A percentile compares a stretch with the other conserved stretches of the same genome.
These are phyloP conservation scores for Elsinoe perseae DNA, from an alignment of 2,329 filamentous ascomycete species.

Conservation along the genomic window DNA sequence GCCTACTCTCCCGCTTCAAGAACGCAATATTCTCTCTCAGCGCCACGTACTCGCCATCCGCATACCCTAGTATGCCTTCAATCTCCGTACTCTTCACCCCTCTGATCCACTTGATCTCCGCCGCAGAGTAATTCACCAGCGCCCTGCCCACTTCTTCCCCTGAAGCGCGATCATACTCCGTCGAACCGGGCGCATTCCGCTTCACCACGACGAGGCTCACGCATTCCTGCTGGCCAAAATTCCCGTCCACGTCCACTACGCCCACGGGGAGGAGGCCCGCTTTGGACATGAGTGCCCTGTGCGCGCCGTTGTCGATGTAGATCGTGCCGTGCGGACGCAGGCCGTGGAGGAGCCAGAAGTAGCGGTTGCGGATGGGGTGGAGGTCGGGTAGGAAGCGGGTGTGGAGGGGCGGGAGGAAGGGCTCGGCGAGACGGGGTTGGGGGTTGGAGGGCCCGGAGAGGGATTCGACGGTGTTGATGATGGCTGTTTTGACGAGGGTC, in stretches of 20 bases:
- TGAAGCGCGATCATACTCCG: slow-evolving; percentile 41
- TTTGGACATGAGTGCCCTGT: slow-evolving; percentile 70
- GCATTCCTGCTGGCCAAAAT: slow-evolving; percentile 86
- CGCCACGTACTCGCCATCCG: slow-evolving; percentile 89
- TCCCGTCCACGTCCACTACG: slow-evolving; percentile 80
- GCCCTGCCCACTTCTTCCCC: slow-evolving; percentile 76
- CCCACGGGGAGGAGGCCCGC: slow-evolving; percentile 83
- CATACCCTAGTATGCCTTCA: slow-evolving; percentile 71
- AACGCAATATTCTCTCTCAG: slow-evolving; percentile 81
- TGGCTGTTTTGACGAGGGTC: slow-evolving; percentile 21
- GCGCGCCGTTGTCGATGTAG: slow-evolving; percentile 87
- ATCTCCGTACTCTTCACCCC: slow-evolving; percentile 80
- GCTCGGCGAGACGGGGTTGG: slow-evolving; percentile 25
- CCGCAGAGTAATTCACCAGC: slow-evolving; percentile 84
- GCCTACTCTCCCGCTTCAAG: slow-evolving; percentile 36
- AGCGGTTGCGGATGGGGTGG: slow-evolving; percentile 80
- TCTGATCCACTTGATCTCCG: slow-evolving; percentile 76
- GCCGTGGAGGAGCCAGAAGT: slow-evolving; percentile 95
- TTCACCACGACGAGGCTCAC: slow-evolving; percentile 78
- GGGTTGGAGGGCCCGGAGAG: slow-evolving; percentile 16
- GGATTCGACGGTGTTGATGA: slow-evolving; percentile 21
- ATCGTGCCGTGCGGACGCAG: slow-evolving; percentile 82
- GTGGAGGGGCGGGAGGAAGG: slow-evolving; percentile 56
- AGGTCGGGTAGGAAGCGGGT: slow-evolving; percentile 84
- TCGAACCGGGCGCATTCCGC: slow-evolving; percentile 28